Conservation (phyloP, 306 rosid species). For the Lupinus albus region DNA sequence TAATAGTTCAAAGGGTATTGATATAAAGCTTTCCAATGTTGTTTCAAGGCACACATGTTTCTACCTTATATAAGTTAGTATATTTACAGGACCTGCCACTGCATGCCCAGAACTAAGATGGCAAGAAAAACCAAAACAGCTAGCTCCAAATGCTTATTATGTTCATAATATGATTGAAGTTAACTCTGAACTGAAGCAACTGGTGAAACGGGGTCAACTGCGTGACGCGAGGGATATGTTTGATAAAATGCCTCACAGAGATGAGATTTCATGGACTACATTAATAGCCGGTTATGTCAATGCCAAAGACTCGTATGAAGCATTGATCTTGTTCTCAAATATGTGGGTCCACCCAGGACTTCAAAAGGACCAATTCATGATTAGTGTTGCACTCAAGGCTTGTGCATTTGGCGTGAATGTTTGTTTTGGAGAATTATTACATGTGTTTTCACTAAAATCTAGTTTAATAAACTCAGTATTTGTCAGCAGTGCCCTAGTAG, state of each 20-base stretch:
- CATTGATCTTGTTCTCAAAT: slow-evolving; percentile 57
- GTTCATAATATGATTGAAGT: slow-evolving; percentile 48
- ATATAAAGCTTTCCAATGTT: slow-evolving; percentile 2
- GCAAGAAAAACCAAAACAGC: slow-evolving; percentile 35
- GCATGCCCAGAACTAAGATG: slow-evolving; percentile 35
- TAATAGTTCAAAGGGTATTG: slow-evolving; percentile 13
- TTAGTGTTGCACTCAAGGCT: slow-evolving; percentile 71
- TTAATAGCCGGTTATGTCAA: slow-evolving; percentile 59
- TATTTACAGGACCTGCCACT: slow-evolving; percentile 44
- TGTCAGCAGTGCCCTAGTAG: slow-evolving; percentile 70
- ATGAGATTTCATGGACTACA: slow-evolving; percentile 66
- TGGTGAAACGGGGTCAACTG: slow-evolving; percentile 52
- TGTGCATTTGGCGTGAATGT: slow-evolving; percentile 54
- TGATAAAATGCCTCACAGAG: slow-evolving; percentile 56
- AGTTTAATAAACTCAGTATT: slow-evolving; percentile 64
- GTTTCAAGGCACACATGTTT: slow-evolving; percentile 38
- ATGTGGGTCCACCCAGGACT: slow-evolving; percentile 57
- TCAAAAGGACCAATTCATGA: slow-evolving; percentile 56
- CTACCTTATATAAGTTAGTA: slow-evolving; percentile 34
- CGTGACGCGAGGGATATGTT: slow-evolving; percentile 58
- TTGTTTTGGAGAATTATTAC: slow-evolving; percentile 56
- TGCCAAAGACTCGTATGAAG: slow-evolving; percentile 49
- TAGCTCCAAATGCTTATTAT: slow-evolving; percentile 31
- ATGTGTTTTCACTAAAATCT: slow-evolving; percentile 65
- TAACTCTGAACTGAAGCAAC: slow-evolving; percentile 60